Percentiles rank a stretch among this genome's conserved stretches.
Conservation (phyloP, 108 stramenopile genomes). For the Nannochloropsis gaditana region DNA sequence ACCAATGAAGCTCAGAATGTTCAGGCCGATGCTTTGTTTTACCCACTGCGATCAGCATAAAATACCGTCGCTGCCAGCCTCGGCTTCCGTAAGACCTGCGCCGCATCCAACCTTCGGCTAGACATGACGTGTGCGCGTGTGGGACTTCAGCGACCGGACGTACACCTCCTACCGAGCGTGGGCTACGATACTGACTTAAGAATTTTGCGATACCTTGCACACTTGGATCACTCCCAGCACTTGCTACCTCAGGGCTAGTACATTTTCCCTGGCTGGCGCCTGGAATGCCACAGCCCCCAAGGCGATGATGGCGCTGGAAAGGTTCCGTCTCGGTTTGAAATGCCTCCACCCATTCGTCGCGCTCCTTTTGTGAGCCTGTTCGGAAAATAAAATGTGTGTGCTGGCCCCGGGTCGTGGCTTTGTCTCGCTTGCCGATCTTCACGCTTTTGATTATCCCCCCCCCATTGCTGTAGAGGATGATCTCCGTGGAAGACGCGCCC, state of each 20-base stretch:
- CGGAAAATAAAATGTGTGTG: slow-evolving; percentile 30
- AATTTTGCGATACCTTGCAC: no score
- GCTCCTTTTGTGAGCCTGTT: slow-evolving; percentile 22
- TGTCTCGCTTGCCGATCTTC: not conserved
- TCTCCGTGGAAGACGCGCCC: slow-evolving; percentile 30
- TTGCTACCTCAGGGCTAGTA: no score
- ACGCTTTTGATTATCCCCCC: slow-evolving; percentile 20
- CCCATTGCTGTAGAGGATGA: slow-evolving; percentile 23
- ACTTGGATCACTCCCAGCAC: no score
- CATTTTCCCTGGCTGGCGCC: no score
- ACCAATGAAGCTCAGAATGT: not conserved
- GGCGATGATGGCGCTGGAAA: slow-evolving; percentile 1
- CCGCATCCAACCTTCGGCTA: not conserved
- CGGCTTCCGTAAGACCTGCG: not conserved
- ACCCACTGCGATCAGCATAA: not conserved
- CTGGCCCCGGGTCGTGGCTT: not conserved
- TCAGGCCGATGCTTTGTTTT: slow-evolving; percentile 14
- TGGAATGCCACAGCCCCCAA: not conserved
- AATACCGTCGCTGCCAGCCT: slow-evolving; percentile 11
- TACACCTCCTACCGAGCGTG: not conserved
- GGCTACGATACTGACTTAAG: not conserved
- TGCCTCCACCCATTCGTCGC: slow-evolving; percentile 35
- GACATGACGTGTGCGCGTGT: not conserved
- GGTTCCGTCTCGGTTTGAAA: slow-evolving; percentile 27
- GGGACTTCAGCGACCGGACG: not conserved